Evolutionary conservation across 164 flowering plant species (phyloP), one percentile per base, ranked within the genome.

Genomic region (Annona squamosa): DNA sequence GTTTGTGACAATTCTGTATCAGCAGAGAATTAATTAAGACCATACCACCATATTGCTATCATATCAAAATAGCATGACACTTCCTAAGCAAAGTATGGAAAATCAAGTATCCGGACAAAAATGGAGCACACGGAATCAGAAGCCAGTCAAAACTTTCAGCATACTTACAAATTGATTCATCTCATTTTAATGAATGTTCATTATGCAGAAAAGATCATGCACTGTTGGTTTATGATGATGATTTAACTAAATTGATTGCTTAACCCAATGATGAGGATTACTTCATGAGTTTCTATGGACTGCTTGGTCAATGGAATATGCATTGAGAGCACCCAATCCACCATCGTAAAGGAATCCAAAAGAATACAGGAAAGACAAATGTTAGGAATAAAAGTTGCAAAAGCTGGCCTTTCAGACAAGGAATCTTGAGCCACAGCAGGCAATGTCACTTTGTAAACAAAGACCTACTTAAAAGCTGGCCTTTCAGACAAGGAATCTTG

Each of bases 1-100:
- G 89, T 81, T 87, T 87, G 80, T 94, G 98, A 80, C 98, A 94
- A 79, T 85, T 83, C 98, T 94, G 88, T 61, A 83, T 74, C 17
- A 18, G 46, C 65, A 68, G 3, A 70, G 65, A 57, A 61, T 56
- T 42, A 71, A 2, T 57, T 41, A 1, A 37, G 44, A 47, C 9
- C 67, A 12, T 18, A 17, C 3, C 13, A 7, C 59, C 59, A 52
- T 52, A 52, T 52, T 10, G 13, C 59, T 9, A 52, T 9, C 59
- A 52, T 52, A 52, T 9, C 13, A 16, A 52, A 52, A 52, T 52
- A 26, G 65, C 65, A 63, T 0, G 65, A 63, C 5, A 17, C 16
- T 7, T 5, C 17, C 5, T 9, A n/a, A 10, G 3, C 7, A 10
- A 63, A 63, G 18, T 17, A 16, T 10, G 48, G 37, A 57, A 26